A percentile compares a stretch with the other conserved stretches of the same genome.
These are phyloP conservation scores for Leucosporidium scottii DNA, from an alignment of 768 basidiomycete genomes.

Conservation along the genomic window DNA sequence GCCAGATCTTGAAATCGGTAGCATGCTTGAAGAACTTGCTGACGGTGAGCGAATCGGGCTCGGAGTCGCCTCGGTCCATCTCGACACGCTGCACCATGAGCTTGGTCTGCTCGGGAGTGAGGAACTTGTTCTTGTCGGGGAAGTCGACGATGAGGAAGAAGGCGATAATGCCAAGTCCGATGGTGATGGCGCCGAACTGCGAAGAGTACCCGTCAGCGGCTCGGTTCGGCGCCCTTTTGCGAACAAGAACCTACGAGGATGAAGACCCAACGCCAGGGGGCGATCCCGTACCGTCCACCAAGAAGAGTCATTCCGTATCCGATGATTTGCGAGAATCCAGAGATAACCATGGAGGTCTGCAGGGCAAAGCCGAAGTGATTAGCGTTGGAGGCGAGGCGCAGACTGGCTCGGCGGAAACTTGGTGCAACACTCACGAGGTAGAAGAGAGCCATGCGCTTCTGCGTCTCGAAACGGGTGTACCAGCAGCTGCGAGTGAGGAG, in stretches of 20 bases:
- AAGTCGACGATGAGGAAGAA: slow-evolving; percentile 38
- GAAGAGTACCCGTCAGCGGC: too few species aligned
- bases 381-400: too few species aligned
- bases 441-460: slow-evolving; percentile 37
- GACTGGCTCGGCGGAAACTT: too few species aligned
- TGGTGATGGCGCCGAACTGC: slow-evolving; percentile 36
- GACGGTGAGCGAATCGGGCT: slow-evolving; percentile 35
- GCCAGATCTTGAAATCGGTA: slow-evolving; percentile 39
- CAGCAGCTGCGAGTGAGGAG: slow-evolving; percentile 23
- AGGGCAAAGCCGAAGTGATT: too few species aligned
- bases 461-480: slow-evolving; percentile 40
- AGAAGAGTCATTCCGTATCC: slow-evolving; percentile 24
- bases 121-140: slow-evolving; percentile 41
- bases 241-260: too few species aligned
- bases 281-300: slow-evolving; percentile 22
- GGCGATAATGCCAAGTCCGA: slow-evolving; percentile 35
- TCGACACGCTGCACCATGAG: slow-evolving; percentile 37
- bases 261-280: slow-evolving; percentile 37
- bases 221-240: too few species aligned
- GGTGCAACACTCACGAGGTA: slow-evolving; percentile 32
- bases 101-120: slow-evolving; percentile 34
- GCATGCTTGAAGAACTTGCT: slow-evolving; percentile 25
- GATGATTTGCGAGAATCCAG: slow-evolving; percentile 38
- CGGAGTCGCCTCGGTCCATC: slow-evolving; percentile 39
- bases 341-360: slow-evolving; percentile 37